Evolutionary conservation across 495 filamentous ascomycete genomes (phyloP), one percentile per base, ranked within the genome.

Genomic region (Peziza echinospora): DNA sequence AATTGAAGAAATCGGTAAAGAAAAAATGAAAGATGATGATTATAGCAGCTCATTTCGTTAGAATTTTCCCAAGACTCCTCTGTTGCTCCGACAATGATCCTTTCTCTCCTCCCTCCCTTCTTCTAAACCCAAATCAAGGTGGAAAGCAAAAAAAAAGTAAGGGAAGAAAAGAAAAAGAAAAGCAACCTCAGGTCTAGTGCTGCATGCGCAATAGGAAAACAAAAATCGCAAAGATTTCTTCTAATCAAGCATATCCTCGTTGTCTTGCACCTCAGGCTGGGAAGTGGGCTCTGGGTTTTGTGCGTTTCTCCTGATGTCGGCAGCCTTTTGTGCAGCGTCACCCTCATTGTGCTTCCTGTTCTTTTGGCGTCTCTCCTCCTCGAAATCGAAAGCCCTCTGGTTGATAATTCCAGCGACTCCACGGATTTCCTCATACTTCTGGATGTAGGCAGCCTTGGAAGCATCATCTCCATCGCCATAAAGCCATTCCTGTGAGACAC

Each of bases 401-500:
- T 84, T 77, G 63, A 97, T 81, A 50, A 89, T 91, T 16, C 85
- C 87, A 42, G 84, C 78, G 47, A 91, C 68, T 54, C 83, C 76
- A 56, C 83, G 81, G 63, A 99, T 84, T 62, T 99, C 89, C 48
- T 96, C 87, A 64, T 87, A 80, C 73, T 94, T 96, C 58, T 82
- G 71, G 43, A 85, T 70, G 65, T 99, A 99, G 51, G 85, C 66
- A 30, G 80, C 83, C 71, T 93, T 93, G 57, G 82, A 86, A 58
- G 86, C 73, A 61, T 96, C 89, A 48, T 94, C 86, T 53, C 89
- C 89, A 23, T 96, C 89, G 53, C 93, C 85, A 65, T 97, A 96
- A 46, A 99, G 76, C 89, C 89, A 99, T 54, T 96, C 85, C 86
- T 96, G 53, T 19, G 45, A 24, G 9, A 43, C 24, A 37, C 17